These are phyloP conservation scores for Teratosphaeriaceae sp. DNA, from an alignment of 2,329 filamentous ascomycete genomes.

Conservation along the genomic window DNA sequence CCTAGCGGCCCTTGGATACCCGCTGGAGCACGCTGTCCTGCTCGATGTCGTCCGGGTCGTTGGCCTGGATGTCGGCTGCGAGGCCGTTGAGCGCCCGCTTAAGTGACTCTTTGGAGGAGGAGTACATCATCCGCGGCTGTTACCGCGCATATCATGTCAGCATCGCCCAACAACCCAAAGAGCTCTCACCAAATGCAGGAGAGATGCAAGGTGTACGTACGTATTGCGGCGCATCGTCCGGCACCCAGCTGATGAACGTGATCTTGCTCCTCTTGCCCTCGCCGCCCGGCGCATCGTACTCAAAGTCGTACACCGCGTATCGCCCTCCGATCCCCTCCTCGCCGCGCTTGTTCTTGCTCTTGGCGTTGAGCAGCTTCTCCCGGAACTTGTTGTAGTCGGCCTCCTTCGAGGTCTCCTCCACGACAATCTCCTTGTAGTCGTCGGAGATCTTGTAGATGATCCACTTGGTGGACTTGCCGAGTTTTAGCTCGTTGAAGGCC, in stretches of 20 bases:
- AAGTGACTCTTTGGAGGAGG: slow-evolving; percentile 78
- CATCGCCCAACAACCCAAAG: slow-evolving; percentile 3
- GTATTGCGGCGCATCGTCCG: slow-evolving; percentile 72
- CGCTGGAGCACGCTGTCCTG: slow-evolving; percentile 58
- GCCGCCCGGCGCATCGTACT: slow-evolving; percentile 64
- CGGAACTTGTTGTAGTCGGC: slow-evolving; percentile 68
- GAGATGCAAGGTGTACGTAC: too few species aligned
- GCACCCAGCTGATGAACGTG: slow-evolving; percentile 72
- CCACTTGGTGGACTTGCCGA: slow-evolving; percentile 70
- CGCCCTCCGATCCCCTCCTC: slow-evolving; percentile 57
- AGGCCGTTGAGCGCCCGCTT: slow-evolving; percentile 73
- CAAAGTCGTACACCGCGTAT: slow-evolving; percentile 80
- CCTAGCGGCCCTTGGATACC: slow-evolving; percentile 46
- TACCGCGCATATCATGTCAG: slow-evolving; percentile 3
- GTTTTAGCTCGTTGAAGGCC: slow-evolving; percentile 75
- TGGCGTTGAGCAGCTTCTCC: slow-evolving; percentile 66
- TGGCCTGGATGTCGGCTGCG: slow-evolving; percentile 73
- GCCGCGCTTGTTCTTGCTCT: slow-evolving; percentile 62
- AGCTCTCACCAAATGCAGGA: not conserved
- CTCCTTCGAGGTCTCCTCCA: slow-evolving; percentile 64
- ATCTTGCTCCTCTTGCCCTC: slow-evolving; percentile 73
- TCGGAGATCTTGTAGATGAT: slow-evolving; percentile 85
- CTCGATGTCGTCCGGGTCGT: slow-evolving; percentile 77
- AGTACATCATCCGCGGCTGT: slow-evolving; percentile 84
- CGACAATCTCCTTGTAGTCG: slow-evolving; percentile 73